Conservation (phyloP, 106 monocot species). For the Narthecium ossifragum region DNA sequence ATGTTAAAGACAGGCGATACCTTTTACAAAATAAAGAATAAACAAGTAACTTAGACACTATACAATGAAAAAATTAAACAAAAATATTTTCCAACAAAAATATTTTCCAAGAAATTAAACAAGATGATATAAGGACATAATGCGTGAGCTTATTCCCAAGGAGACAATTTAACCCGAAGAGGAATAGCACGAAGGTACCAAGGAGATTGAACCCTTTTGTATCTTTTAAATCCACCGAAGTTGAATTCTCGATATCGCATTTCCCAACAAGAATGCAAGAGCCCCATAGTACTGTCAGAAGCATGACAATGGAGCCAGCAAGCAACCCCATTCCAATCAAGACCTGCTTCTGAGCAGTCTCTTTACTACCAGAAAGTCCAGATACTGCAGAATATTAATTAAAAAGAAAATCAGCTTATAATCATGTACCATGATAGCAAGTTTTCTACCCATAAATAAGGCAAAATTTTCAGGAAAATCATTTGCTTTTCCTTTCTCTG, state of each 20-base stretch:
- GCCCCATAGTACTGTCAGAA: conserved; percentile 79
- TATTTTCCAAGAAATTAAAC: no score
- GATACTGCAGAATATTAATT: conserved; percentile 46
- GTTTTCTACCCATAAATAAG: no score
- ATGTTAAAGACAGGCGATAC: no score
- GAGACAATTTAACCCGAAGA: not conserved
- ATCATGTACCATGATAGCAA: no score
- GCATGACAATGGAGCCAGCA: conserved; percentile 89
- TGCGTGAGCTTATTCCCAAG: not conserved
- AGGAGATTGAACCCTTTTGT: conserved; percentile 65
- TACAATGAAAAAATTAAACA: conserved; percentile 1
- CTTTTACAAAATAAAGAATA: no score
- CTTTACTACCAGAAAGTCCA: conserved; percentile 87
- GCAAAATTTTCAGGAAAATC: no score
- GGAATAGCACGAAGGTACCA: no score
- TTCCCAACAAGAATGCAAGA: conserved; percentile 82
- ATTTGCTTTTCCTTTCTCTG: no score
- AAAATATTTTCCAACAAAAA: not conserved
- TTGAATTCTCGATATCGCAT: conserved; percentile 67
- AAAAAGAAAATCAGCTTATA: not conserved
- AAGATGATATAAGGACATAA: no score
- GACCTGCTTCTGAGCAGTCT: conserved; percentile 81
- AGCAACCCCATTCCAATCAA: conserved; percentile 94
- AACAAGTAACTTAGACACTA: no score
- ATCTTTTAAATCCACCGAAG: conserved; percentile 69